Base-by-base conservation (phyloP, 2,329 filamentous ascomycete species). In the Fusarium sp. region DNA sequence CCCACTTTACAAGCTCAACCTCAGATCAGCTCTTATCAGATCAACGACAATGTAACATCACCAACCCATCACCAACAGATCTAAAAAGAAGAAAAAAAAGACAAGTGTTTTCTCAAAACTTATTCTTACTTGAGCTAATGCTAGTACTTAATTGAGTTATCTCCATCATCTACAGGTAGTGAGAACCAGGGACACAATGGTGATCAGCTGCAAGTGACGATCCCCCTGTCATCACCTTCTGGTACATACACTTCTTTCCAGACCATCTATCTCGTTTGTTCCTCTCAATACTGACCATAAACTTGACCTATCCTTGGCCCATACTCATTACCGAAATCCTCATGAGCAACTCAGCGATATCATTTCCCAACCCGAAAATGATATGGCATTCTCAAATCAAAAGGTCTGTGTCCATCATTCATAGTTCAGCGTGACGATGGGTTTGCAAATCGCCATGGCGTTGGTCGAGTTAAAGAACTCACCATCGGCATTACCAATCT, bases 401-500 rank as follows among this genome's bases (percentile, higher is more conserved):
- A 23, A 32, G 15, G 18, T 15, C 38, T 23, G 13, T 12, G 11
- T 33, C 15, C 11, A 32, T 53, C 42, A 38, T 53, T 11, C 26
- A 33, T 37, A 27, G 15, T 32, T 12, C 14, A 57, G 40, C 2
- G 69, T 63, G 14, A 72, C 61, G 4, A 54, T 37, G 8, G 69
- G 37, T 35, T 58, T 48, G 45, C 55, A 64, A 9, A 73, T 33
- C 12, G 56, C 33, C 26, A 68, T 5, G 12, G 64, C 37, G 2
- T n/a, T 26, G 10, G 20, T 7, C 6, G 50, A 27, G 13, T 56
- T 32, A 23, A 73, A 71, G 17, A 45, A n/a, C 11, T 41, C 20
- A 3, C 70, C 70, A 35, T 73, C 67, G 5, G 52, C 70, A 4
- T 73, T 55, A 14, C 70, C 70, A 17, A 68, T 45, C 33, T 73